A percentile compares a stretch with the other conserved stretches of the same genome.
These are phyloP conservation scores for Lentinus brumalis DNA, from an alignment of 768 basidiomycete species.

Conservation along the genomic window DNA sequence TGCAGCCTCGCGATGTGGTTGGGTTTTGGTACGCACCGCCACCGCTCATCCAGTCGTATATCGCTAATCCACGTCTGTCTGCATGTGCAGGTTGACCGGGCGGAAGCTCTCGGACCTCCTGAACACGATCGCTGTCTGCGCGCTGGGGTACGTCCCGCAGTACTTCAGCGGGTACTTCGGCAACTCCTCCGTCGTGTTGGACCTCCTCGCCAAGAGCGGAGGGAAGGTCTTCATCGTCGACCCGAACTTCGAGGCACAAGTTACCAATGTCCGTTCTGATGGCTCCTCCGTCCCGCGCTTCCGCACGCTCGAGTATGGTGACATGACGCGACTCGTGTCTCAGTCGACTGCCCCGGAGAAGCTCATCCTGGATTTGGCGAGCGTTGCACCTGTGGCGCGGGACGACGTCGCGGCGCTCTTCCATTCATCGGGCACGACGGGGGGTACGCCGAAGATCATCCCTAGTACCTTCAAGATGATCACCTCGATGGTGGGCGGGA, in stretches of 20 bases:
- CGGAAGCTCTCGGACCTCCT: slow-evolving; percentile 4
- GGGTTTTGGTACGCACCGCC: neutral
- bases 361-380: neutral
- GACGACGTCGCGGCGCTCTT: slow-evolving; percentile 1
- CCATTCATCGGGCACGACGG: neutral
- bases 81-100: neutral
- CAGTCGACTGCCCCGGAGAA: neutral
- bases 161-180: neutral
- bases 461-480: slow-evolving; percentile 6
- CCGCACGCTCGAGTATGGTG: neutral
- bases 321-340: neutral
- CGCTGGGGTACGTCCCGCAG: neutral
- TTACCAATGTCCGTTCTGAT: neutral
- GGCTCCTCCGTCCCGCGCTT: neutral
- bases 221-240: slow-evolving; percentile 1
- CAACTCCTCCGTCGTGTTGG: neutral
- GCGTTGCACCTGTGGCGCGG: neutral
- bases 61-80: neutral
- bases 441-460: slow-evolving; percentile 1
- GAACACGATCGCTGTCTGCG: neutral
- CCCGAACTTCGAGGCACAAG: neutral
- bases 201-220: neutral
- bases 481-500: neutral
- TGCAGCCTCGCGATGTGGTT: neutral
- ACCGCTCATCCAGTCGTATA: neutral